Base-by-base conservation (phyloP, 1,139 yeast species). In the Lodderomyces theae region DNA sequence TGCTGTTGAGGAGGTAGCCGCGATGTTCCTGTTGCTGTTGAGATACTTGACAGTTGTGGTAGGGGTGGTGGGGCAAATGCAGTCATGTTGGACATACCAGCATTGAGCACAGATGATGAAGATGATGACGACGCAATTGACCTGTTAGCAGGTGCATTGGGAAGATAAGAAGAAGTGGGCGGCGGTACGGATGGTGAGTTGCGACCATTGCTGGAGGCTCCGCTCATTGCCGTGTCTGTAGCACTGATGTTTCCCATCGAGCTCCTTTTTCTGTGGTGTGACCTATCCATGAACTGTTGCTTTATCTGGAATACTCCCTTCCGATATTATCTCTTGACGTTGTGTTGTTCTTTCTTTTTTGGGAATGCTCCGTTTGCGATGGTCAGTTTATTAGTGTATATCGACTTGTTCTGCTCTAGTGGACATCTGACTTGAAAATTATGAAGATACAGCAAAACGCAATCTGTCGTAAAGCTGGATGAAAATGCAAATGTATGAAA, bases 231-330 rank as follows among this genome's bases (percentile, higher is more conserved):
- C 19, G 34, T 19, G 12, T 31, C 34, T 31, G 34, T 22, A 31
- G 23, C 22, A 18, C 23, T 19, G 15, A 10, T 29, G 19, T 21
- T 19, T 10, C 35, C 19, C 16, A 33, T 16, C 11, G 35, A 34
- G 19, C 32, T 31, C 34, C 39, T 37, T 26, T 40, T 40, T 30
- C 34, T 26, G 16, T 36, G 39, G 17, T 36, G 11, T n/a, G 32
- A 45, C 13, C 29, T 26, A 17, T 26, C 29, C 29, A 26, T 26
- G 5, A 12, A 26, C 15, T 12, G n/a, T n/a, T n/a, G n/a, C 13
- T 3, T 12, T n/a, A 12, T 26, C 16, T 12, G 29, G 29, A 26
- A n/a, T 26, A n/a, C 16, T 26, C 29, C 9, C 29, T 26, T 26
- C 29, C 29, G 29, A 13, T 5, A 5, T 24, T 8, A 23, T 26